Evolutionary conservation across 225 moss, liverwort and hornwort species (phyloP).

Genomic region (Climacium dendroides): DNA sequence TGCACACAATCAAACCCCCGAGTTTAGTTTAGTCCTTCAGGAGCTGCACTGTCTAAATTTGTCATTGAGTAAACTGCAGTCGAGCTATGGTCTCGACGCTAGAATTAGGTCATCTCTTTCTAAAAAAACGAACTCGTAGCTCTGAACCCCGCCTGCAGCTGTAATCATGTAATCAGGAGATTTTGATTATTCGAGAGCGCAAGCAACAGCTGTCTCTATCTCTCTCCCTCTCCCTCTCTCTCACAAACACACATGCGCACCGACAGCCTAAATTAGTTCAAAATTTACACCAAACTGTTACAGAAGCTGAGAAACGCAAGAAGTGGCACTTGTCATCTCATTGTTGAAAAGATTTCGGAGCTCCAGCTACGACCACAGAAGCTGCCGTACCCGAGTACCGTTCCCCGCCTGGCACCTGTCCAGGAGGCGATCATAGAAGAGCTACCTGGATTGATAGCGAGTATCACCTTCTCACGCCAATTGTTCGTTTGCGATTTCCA

Average conservation of each 20-base stretch:
- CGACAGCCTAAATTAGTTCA: not conserved
- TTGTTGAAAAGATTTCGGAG: not conserved
- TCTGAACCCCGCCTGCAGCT: not conserved
- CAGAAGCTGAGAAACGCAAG: not conserved
- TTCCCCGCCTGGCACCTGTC: not conserved
- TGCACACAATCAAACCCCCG: not conserved
- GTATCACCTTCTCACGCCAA: not conserved
- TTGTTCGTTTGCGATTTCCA: not conserved
- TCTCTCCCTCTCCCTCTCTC: too few relatives aligned
- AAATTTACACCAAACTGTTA: not conserved
- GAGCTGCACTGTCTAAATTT: not conserved
- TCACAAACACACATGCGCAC: not conserved
- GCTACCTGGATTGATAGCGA: not conserved
- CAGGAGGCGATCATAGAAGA: not conserved
- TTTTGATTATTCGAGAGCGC: not conserved
- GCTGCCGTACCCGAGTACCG: not conserved
- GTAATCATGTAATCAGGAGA: not conserved
- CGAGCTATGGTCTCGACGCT: not conserved
- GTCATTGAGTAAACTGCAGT: not conserved
- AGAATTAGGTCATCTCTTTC: not conserved
- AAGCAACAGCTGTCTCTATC: not conserved
- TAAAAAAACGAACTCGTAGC: not conserved
- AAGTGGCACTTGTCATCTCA: not conserved
- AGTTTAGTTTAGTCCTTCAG: not conserved
- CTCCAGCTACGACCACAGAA: not conserved